Percentiles rank a stretch among this genome's conserved stretches.
Evolutionary conservation across 805 yeast species (phyloP).

Genomic region (Osmozyma mogii): DNA sequence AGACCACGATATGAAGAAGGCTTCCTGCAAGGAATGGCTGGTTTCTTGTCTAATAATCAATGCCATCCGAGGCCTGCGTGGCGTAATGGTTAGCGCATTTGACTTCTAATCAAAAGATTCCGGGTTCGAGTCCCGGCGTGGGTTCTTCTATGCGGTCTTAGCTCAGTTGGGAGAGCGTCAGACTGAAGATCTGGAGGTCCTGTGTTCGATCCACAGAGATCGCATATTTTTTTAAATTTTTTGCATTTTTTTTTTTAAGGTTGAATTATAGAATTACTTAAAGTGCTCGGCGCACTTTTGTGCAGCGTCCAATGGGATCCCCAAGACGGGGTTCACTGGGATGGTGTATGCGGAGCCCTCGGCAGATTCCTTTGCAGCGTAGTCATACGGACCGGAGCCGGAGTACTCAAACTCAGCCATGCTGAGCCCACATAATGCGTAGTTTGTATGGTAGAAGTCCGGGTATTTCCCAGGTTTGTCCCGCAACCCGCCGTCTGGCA

Average conservation of each 20-base stretch:
- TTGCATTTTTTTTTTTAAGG: neutral
- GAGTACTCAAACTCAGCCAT: slow-evolving; percentile 37
- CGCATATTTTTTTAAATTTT: slow-evolving; percentile 3
- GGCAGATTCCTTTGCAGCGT: slow-evolving; percentile 1
- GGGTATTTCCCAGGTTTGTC: slow-evolving; percentile 82
- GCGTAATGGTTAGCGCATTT: slow-evolving; percentile 17
- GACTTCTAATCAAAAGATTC: slow-evolving; percentile 16
- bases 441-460: slow-evolving; percentile 90
- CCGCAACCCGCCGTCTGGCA: slow-evolving; percentile 60
- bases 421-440: slow-evolving; percentile 70
- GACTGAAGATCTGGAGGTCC: slow-evolving; percentile 1
- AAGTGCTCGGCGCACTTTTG: slow-evolving; percentile 16
- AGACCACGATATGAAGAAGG: no score
- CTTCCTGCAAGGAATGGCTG: no score
- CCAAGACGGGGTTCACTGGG: slow-evolving; percentile 28
- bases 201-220: slow-evolving; percentile 8
- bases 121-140: slow-evolving; percentile 18
- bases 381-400: slow-evolving; percentile 3
- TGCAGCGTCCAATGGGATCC: slow-evolving; percentile 41
- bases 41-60: no score
- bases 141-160: slow-evolving; percentile 11
- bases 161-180: slow-evolving; percentile 2
- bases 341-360: slow-evolving; percentile 8
- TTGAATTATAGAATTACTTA: neutral
- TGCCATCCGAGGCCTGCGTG: no score